Conservation (phyloP, 2,329 filamentous ascomycete species). For the Teratosphaeria epicoccoides region DNA sequence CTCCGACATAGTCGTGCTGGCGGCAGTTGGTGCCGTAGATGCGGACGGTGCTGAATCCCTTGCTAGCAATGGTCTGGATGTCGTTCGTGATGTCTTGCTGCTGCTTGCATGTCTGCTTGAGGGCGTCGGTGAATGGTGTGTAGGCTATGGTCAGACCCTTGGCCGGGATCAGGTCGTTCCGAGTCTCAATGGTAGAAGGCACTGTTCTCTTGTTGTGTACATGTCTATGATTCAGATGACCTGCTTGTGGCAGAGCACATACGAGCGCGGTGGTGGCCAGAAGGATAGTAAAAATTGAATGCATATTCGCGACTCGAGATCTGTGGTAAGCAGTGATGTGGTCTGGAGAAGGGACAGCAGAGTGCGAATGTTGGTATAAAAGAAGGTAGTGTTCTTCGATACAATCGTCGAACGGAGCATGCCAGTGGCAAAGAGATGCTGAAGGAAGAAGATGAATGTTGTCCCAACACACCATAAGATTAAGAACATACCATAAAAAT, state of each 20-base stretch:
- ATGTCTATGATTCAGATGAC: not conserved
- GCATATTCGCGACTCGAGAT: not conserved
- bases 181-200: not conserved
- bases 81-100: conserved; percentile 29
- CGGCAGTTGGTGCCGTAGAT: conserved; percentile 89
- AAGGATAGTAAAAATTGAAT: not conserved
- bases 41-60: conserved; percentile 56
- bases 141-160: conserved; percentile 38
- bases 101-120: conserved; percentile 34
- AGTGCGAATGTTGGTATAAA: not conserved
- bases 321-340: not conserved
- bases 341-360: not conserved
- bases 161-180: conserved; percentile 10
- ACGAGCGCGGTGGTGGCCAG: not conserved
- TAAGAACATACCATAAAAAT: not conserved
- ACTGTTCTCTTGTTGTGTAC: not conserved
- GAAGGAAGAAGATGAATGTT: not conserved
- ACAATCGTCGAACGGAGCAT: not conserved
- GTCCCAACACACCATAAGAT: no score
- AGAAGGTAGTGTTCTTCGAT: not conserved
- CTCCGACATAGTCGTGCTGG: conserved; percentile 64
- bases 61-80: conserved; percentile 32
- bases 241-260: not conserved
- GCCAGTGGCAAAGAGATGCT: not conserved
- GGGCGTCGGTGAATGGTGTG: conserved; percentile 33